Percentiles rank a stretch among this genome's conserved stretches.
These are phyloP conservation scores for Schwanniomyces vanrijiae DNA, from an alignment of 805 yeast genomes.

Conservation along the genomic window DNA sequence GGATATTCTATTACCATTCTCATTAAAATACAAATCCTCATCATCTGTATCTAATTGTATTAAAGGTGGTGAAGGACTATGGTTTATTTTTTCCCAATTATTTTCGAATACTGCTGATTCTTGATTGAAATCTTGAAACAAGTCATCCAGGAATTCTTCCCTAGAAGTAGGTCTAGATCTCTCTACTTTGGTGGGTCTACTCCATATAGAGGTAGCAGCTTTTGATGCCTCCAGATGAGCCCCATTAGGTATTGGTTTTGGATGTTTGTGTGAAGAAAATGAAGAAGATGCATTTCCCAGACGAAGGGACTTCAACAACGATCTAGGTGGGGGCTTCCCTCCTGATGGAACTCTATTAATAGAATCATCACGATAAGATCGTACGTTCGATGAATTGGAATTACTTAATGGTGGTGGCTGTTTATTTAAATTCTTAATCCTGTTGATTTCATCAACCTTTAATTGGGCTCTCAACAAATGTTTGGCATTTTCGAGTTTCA, in stretches of 20 bases:
- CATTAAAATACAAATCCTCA: conserved; percentile 8
- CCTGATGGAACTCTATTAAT: conserved; percentile 8
- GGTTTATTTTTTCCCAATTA: conserved; percentile 27
- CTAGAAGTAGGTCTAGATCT: conserved; percentile 4
- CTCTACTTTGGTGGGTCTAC: conserved; percentile 14
- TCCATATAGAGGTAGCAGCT: conserved; percentile 34
- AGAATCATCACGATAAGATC: conserved; percentile 20
- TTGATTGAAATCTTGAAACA: conserved; percentile 43
- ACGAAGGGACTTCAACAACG: conserved; percentile 34
- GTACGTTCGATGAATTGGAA: conserved; percentile 19
- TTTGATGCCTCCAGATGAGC: conserved; percentile 20
- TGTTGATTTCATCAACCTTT: conserved; percentile 35
- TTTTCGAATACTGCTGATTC: conserved; percentile 21
- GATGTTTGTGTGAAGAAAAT: conserved; percentile 1
- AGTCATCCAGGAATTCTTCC: conserved; percentile 14
- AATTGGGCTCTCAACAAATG: conserved; percentile 42
- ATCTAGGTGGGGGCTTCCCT: conserved; percentile 14
- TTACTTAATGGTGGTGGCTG: conserved; percentile 7
- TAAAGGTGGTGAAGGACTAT: conserved; percentile 37
- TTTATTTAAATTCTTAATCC: conserved; percentile 18
- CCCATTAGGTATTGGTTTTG: conserved; percentile 10
- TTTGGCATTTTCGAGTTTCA: conserved; percentile 43
- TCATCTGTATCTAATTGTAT: conserved; percentile 73
- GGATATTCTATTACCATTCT: conserved; percentile 6
- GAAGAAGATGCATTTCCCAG: conserved; percentile 9